These are phyloP conservation scores for Sporothrix protearum DNA, from an alignment of 2,329 filamentous ascomycete species.

Conservation along the genomic window DNA sequence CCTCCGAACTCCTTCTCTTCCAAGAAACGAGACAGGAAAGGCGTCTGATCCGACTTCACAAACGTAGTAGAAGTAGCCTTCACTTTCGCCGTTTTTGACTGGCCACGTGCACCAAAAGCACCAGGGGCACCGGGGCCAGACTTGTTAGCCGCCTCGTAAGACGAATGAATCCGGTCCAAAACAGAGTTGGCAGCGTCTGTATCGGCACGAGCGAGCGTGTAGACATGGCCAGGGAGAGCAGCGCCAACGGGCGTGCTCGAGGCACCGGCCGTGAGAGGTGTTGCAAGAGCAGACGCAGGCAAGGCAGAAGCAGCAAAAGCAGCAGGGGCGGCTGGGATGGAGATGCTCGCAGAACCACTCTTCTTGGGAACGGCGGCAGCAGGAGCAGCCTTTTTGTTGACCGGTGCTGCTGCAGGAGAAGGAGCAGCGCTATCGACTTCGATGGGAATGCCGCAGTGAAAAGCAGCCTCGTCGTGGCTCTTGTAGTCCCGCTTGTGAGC, in stretches of 20 bases:
- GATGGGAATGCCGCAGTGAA: slow-evolving; percentile 79
- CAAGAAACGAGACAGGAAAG: slow-evolving; percentile 65
- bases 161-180: slow-evolving; percentile 52
- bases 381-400: slow-evolving; percentile 5
- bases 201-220: slow-evolving; percentile 59
- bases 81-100: slow-evolving; percentile 22
- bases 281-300: not conserved
- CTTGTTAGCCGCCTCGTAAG: slow-evolving; percentile 42
- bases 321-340: slow-evolving; percentile 22
- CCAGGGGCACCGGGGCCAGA: not conserved
- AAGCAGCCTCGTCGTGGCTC: slow-evolving; percentile 89
- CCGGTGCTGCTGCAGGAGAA: not conserved
- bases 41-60: slow-evolving; percentile 55
- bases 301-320: slow-evolving; percentile 16
- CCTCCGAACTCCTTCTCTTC: slow-evolving; percentile 58
- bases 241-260: slow-evolving; percentile 13
- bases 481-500: slow-evolving; percentile 91
- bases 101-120: not conserved
- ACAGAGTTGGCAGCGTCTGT: slow-evolving; percentile 51
- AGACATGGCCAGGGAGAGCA: slow-evolving; percentile 51
- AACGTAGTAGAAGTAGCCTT: slow-evolving; percentile 36
- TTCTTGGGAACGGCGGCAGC: not conserved
- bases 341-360: slow-evolving; percentile 21
- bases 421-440: slow-evolving; percentile 60
- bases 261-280: not conserved